Evolutionary conservation across 2,329 filamentous ascomycete species (phyloP).

Genomic region (Penicillium hordei): DNA sequence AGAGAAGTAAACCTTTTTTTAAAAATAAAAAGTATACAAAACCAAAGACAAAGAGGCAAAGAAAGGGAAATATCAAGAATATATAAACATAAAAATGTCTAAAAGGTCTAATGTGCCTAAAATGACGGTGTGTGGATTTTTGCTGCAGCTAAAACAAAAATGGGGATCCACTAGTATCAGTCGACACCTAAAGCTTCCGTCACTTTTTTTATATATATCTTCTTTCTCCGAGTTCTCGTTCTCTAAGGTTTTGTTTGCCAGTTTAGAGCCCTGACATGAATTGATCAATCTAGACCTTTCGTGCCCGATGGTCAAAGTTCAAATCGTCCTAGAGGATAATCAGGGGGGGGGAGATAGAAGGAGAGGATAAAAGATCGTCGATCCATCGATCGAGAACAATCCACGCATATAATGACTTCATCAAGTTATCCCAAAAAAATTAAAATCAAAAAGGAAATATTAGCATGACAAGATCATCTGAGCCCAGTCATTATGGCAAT

Average conservation of each 20-base stretch:
- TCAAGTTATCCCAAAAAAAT: background rate
- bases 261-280: background rate
- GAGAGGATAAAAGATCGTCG: background rate
- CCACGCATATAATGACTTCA: conserved; percentile 10
- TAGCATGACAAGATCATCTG: background rate
- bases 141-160: conserved; percentile 15
- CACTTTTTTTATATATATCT: background rate
- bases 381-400: conserved; percentile 11
- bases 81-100: conserved; percentile 6
- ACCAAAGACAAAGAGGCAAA: background rate
- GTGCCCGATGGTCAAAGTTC: conserved; percentile 15
- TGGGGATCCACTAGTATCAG: conserved; percentile 12
- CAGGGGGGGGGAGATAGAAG: background rate
- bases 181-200: background rate
- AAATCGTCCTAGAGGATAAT: conserved; percentile 7
- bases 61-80: conserved; percentile 19
- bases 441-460: background rate
- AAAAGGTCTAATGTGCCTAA: background rate
- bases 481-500: background rate
- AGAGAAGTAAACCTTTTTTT: background rate
- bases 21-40: background rate
- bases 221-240: background rate
- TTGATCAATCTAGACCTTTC: background rate
- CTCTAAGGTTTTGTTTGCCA: background rate
- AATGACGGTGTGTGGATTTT: conserved; percentile 34